phyloP scores from a whole-genome alignment of 768 basidiomycete genomes.

The Scleroderma citrinum region DNA sequence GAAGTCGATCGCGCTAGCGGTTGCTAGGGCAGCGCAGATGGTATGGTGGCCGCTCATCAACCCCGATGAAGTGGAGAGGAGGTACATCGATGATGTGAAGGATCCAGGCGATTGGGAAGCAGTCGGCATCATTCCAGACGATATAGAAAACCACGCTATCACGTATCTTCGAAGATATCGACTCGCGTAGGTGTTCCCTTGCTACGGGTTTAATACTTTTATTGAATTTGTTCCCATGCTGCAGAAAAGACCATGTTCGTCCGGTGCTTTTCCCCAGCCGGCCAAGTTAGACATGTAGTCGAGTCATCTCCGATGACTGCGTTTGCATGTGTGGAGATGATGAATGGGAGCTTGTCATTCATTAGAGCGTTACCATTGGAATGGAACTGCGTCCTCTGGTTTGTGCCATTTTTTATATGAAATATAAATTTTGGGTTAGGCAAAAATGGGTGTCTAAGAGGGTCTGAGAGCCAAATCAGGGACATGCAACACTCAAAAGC shows the following conservation, averaged over 20 bases:
- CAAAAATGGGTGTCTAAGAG: constrained; percentile 6
- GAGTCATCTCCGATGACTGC: constrained; percentile 25
- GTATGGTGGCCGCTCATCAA: constrained; percentile 90
- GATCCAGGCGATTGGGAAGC: constrained; percentile 77
- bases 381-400: constrained; percentile 10
- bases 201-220: not conserved
- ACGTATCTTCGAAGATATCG: constrained; percentile 87
- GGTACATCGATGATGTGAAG: constrained; percentile 78
- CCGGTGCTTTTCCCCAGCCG: constrained; percentile 61
- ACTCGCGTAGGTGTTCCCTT: constrained; percentile 60
- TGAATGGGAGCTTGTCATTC: constrained; percentile 10
- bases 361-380: constrained; percentile 4
- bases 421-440: constrained; percentile 25
- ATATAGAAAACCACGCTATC: constrained; percentile 85
- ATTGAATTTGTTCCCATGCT: constrained; percentile 7
- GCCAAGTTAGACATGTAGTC: constrained; percentile 21
- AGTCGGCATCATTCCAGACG: constrained; percentile 74
- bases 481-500: constrained; percentile 21
- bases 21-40: constrained; percentile 57
- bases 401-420: constrained; percentile 15
- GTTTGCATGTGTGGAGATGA: constrained; percentile 17
- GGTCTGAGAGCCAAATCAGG: constrained; percentile 5
- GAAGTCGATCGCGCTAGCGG: constrained; percentile 55
- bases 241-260: constrained; percentile 61
- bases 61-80: constrained; percentile 86